phyloP scores from a whole-genome alignment of 192 early-diverging fungal genomes.

The Coemansia reversa region DNA sequence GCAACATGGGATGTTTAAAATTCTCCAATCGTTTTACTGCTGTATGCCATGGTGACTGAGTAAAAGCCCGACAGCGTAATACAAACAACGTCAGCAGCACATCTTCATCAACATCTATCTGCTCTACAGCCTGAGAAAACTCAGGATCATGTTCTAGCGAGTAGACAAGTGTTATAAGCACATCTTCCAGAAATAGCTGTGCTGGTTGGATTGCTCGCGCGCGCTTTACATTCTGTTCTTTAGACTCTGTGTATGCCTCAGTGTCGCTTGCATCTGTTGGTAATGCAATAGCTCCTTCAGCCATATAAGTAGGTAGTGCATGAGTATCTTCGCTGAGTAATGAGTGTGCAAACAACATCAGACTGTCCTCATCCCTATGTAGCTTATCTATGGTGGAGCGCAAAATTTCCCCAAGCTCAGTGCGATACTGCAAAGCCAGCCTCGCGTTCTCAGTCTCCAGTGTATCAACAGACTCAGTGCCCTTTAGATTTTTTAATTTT shows the following conservation, averaged over 20 bases:
- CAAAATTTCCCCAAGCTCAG: constrained; percentile 32
- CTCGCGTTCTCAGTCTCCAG: constrained; percentile 34
- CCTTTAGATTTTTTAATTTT: constrained; percentile 35
- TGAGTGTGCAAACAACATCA: constrained; percentile 15
- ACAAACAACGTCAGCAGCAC: constrained; percentile 32
- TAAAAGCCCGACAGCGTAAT: constrained; percentile 8
- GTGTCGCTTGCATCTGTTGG: neutral
- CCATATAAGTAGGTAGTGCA: constrained; percentile 19
- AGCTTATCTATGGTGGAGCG: constrained; percentile 14
- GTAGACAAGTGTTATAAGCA: constrained; percentile 21
- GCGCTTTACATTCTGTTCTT: neutral
- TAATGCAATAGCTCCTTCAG: neutral
- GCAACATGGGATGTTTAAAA: constrained; percentile 41
- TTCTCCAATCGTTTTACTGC: constrained; percentile 17
- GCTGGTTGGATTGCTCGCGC: neutral
- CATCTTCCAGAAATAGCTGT: constrained; percentile 13
- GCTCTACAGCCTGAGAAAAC: constrained; percentile 24
- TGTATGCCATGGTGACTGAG: constrained; percentile 24
- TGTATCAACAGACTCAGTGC: neutral
- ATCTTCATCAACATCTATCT: constrained; percentile 33
- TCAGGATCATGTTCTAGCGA: constrained; percentile 24
- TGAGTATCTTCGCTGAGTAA: constrained; percentile 8
- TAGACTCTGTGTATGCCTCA: neutral
- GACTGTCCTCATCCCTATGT: neutral
- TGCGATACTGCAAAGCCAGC: constrained; percentile 57